Evolutionary conservation across 2,329 filamentous ascomycete species (phyloP).

Genomic region (Colletotrichum incanum): DNA sequence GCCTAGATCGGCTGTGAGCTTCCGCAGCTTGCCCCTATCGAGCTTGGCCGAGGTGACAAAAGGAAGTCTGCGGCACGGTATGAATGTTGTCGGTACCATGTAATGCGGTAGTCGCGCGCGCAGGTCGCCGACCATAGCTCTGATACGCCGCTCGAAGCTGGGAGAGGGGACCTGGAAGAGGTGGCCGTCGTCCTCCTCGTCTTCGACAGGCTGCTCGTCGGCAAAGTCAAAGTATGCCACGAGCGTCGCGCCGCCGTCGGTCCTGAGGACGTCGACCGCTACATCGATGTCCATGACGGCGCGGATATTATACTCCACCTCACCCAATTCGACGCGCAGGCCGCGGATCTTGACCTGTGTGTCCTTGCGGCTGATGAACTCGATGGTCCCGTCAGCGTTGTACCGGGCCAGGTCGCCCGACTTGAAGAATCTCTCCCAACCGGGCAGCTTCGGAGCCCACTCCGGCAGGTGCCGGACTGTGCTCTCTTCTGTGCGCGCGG

Average conservation of each 20-base stretch:
- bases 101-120: slow-evolving; percentile 36
- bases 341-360: slow-evolving; percentile 44
- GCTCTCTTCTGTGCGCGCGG: not conserved
- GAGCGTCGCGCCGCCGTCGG: slow-evolving; percentile 1
- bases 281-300: not conserved
- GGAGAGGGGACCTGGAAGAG: slow-evolving; percentile 1
- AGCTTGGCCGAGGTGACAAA: slow-evolving; percentile 43
- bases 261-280: slow-evolving; percentile 1
- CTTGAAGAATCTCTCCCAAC: slow-evolving; percentile 23
- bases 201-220: not conserved
- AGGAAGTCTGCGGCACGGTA: slow-evolving; percentile 39
- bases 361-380: too few relatives aligned
- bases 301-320: slow-evolving; percentile 20
- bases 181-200: not conserved
- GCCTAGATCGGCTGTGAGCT: not conserved
- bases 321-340: slow-evolving; percentile 4
- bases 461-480: not conserved
- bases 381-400: slow-evolving; percentile 13
- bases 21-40: slow-evolving; percentile 36
- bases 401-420: slow-evolving; percentile 21
- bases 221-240: slow-evolving; percentile 19
- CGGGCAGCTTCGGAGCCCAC: slow-evolving; percentile 5
- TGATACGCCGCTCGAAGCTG: not conserved
- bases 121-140: slow-evolving; percentile 4
- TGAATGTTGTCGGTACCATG: slow-evolving; percentile 45